These are phyloP conservation scores for Trichoderma semiorbis DNA, from an alignment of 2,329 filamentous ascomycete genomes.

Conservation along the genomic window DNA sequence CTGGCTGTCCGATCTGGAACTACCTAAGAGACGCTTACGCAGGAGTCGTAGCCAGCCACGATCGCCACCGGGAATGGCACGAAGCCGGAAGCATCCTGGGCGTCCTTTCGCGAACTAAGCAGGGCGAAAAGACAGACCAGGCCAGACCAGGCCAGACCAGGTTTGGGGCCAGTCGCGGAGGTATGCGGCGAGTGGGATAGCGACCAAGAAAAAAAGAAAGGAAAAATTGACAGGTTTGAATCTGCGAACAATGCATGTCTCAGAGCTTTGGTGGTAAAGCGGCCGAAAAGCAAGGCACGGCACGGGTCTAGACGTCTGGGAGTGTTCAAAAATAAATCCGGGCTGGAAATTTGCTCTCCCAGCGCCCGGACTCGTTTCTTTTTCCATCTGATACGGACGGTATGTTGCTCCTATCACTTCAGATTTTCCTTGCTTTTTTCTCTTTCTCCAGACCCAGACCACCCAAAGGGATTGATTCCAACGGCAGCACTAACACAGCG, in stretches of 20 bases:
- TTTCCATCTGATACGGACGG: background rate
- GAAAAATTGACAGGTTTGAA: background rate
- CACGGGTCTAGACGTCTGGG: background rate
- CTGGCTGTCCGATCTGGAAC: background rate
- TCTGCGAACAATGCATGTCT: constrained; percentile 15
- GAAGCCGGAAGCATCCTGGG: background rate
- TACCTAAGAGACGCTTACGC: background rate
- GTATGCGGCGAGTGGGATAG: background rate
- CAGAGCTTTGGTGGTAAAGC: background rate
- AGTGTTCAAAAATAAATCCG: background rate
- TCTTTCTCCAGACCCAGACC: background rate
- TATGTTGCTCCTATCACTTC: background rate
- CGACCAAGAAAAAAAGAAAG: background rate
- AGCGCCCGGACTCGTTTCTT: background rate
- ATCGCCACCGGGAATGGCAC: constrained; percentile 11
- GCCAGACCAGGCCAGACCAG: background rate
- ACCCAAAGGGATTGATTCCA: background rate
- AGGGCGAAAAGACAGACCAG: background rate
- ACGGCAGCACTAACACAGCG: background rate
- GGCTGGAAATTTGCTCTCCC: background rate
- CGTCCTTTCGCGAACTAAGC: background rate
- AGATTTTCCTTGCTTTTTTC: background rate
- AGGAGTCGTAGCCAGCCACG: background rate
- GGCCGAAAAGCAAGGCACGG: background rate
- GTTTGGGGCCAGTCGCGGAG: background rate